Percentiles rank a stretch among this genome's conserved stretches.
Conservation (phyloP, 2,329 filamentous ascomycete genomes). For the Neocatenulostroma microsporum region DNA sequence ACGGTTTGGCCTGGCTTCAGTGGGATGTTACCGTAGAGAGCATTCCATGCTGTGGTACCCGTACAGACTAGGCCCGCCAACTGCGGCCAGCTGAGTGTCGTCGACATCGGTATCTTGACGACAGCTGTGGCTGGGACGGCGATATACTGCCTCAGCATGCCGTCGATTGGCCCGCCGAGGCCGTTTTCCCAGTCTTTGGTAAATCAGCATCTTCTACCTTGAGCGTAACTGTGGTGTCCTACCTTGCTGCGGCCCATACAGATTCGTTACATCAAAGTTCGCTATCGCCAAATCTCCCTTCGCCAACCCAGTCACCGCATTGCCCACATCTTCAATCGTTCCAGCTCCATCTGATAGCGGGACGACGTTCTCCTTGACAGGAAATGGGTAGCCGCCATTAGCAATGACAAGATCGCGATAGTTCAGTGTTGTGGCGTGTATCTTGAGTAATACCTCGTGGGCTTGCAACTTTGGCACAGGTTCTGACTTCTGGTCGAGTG, state of each 20-base stretch:
- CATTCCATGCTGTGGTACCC: conserved; percentile 19
- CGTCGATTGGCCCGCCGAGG: conserved; percentile 51
- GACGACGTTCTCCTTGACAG: conserved; percentile 37
- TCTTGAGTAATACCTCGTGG: conserved; percentile 42
- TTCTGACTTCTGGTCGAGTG: conserved; percentile 8
- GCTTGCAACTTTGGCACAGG: conserved; percentile 24
- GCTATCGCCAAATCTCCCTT: conserved; percentile 57
- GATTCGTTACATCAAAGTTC: conserved; percentile 14
- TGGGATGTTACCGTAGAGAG: conserved; percentile 17
- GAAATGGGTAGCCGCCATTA: conserved; percentile 14
- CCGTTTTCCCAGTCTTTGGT: conserved; percentile 28
- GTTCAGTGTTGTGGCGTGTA: conserved; percentile 45
- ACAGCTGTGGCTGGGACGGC: conserved; percentile 50
- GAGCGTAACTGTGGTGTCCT: too few relatives aligned
- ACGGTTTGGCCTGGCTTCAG: conserved; percentile 19
- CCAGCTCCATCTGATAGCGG: conserved; percentile 65
- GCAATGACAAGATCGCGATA: conserved; percentile 37
- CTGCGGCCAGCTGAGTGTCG: conserved; percentile 12
- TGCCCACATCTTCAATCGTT: conserved; percentile 45
- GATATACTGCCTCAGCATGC: conserved; percentile 51
- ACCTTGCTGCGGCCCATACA: conserved; percentile 45
- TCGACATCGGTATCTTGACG: conserved; percentile 43
- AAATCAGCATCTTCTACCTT: not conserved
- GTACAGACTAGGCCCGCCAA: conserved; percentile 17
- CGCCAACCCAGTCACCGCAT: conserved; percentile 20